A percentile compares a stretch with the other conserved stretches of the same genome.
Evolutionary conservation across 257 asterid species (phyloP).

Genomic region (Nicotiana noctiflora): DNA sequence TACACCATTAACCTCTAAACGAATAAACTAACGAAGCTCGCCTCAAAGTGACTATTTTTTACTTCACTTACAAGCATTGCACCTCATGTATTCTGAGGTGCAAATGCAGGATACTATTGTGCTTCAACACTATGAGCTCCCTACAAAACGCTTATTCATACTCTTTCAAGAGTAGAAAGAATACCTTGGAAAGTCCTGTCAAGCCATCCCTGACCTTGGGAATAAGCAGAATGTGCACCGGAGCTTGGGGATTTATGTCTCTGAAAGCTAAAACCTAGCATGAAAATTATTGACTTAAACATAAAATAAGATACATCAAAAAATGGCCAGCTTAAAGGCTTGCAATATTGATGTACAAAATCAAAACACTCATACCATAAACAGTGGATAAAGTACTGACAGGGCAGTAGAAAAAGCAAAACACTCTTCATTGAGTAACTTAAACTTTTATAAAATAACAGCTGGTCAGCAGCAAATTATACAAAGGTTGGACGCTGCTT

Average conservation of each 20-base stretch:
- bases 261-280: slow-evolving; percentile 90
- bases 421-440: not conserved
- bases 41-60: not conserved
- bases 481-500: not conserved
- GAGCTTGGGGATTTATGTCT: slow-evolving; percentile 83
- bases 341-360: not conserved
- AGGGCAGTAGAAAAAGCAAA: not conserved
- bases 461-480: not conserved
- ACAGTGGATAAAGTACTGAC: not conserved
- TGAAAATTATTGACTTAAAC: not conserved
- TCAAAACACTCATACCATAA: not conserved
- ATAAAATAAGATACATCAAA: not conserved
- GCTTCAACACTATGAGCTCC: not conserved
- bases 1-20: not conserved
- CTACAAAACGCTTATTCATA: not conserved
- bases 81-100: not conserved
- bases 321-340: not conserved
- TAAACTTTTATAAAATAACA: not conserved
- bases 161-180: not conserved
- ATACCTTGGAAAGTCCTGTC: slow-evolving; percentile 66
- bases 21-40: not conserved
- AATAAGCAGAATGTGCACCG: slow-evolving; percentile 68
- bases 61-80: not conserved
- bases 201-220: slow-evolving; percentile 83
- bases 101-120: not conserved